Evolutionary conservation across 2,329 filamentous ascomycete species (phyloP).

Genomic region (Colletotrichum phormii): DNA sequence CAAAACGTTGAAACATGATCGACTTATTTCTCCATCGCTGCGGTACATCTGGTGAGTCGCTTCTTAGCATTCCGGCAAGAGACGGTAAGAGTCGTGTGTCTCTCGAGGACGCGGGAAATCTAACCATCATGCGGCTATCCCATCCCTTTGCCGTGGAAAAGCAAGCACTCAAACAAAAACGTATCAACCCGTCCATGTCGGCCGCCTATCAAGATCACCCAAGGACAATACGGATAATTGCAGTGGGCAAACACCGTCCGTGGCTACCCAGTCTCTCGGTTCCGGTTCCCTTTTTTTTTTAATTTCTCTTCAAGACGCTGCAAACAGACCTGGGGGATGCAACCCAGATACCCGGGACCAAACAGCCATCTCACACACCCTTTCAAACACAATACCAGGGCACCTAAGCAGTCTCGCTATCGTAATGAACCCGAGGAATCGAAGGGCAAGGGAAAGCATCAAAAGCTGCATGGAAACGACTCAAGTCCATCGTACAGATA

Average conservation of each 20-base stretch:
- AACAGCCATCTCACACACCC: not conserved
- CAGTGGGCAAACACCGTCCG: not conserved
- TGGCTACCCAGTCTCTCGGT: slow-evolving; percentile 8
- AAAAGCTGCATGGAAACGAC: not conserved
- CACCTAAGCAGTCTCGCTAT: not conserved
- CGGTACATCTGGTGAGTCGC: not conserved
- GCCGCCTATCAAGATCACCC: not conserved
- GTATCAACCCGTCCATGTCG: not conserved
- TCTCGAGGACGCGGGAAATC: not conserved
- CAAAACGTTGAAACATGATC: not conserved
- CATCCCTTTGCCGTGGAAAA: not conserved
- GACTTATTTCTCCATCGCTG: not conserved
- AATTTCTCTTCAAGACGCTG: not conserved
- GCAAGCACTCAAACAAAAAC: not conserved
- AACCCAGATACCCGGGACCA: not conserved
- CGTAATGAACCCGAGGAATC: not conserved
- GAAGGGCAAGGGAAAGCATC: not conserved
- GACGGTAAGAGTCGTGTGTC: not conserved
- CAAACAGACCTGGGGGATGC: not conserved
- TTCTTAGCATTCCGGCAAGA: not conserved
- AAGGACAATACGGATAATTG: not conserved
- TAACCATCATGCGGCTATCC: not conserved
- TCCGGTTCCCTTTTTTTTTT: slow-evolving; percentile 2
- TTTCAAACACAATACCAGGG: not conserved
- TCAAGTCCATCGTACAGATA: not conserved